Conservation (phyloP, 495 filamentous ascomycete species). For the Xylaria curta region DNA sequence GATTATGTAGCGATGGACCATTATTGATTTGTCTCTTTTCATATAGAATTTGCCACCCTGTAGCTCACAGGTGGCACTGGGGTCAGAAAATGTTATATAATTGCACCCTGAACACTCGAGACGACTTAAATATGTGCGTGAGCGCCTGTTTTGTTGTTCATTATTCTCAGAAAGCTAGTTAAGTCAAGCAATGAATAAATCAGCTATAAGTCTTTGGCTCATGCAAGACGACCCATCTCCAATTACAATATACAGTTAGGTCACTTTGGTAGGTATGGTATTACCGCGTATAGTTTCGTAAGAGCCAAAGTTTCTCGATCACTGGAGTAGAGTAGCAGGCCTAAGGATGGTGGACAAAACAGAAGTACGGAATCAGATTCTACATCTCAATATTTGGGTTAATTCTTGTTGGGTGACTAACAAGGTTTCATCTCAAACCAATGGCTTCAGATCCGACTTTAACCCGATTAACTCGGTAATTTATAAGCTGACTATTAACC, state of each 20-base stretch:
- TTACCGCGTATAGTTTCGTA: no score
- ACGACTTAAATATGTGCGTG: no score
- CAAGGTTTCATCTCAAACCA: not conserved
- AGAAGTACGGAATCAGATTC: not conserved
- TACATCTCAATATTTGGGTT: not conserved
- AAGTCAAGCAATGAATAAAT: no score
- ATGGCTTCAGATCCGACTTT: not conserved
- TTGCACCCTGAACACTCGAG: no score
- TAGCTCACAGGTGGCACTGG: not conserved
- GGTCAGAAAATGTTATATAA: not conserved
- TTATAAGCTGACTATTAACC: not conserved
- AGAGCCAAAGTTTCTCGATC: no score
- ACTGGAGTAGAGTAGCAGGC: no score
- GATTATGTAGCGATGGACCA: not conserved
- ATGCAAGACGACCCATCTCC: no score
- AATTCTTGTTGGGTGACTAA: not conserved
- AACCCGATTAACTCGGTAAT: slow-evolving; percentile 7
- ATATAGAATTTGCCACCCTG: not conserved
- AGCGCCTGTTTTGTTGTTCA: no score
- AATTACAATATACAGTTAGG: no score
- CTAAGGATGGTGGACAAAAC: not conserved
- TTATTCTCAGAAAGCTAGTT: no score
- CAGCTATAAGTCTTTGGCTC: no score
- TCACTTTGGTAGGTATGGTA: no score
- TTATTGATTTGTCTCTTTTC: not conserved